Evolutionary conservation across 2,329 filamentous ascomycete species (phyloP).

Genomic region (Arthrobotrys iridis): DNA sequence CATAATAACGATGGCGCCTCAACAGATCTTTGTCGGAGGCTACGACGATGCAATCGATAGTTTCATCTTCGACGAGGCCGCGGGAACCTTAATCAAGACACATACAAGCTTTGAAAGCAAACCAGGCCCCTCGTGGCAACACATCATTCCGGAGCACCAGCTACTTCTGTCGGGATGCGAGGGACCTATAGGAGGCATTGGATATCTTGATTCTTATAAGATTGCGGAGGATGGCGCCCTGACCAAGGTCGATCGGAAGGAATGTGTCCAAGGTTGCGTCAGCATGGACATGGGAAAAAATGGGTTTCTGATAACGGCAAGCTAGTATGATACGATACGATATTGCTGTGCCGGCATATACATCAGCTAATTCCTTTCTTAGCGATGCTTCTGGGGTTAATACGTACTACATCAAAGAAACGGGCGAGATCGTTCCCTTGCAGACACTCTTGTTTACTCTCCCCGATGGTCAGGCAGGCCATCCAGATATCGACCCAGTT

Average conservation of each 20-base stretch:
- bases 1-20: conserved; percentile 39
- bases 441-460: conserved; percentile 38
- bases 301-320: conserved; percentile 47
- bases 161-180: conserved; percentile 48
- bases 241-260: conserved; percentile 43
- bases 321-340: conserved; percentile 31
- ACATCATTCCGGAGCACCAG: conserved; percentile 43
- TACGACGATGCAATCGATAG: conserved; percentile 53
- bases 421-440: conserved; percentile 45
- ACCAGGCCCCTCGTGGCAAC: conserved; percentile 50
- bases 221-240: conserved; percentile 49
- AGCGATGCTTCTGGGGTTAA: conserved; percentile 52
- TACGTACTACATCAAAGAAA: conserved; percentile 50
- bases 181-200: conserved; percentile 44
- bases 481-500: conserved; percentile 55
- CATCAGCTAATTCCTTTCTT: background rate
- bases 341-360: background rate
- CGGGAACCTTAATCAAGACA: conserved; percentile 42
- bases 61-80: conserved; percentile 49
- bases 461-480: conserved; percentile 44
- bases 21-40: conserved; percentile 49
- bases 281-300: conserved; percentile 54
- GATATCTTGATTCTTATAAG: conserved; percentile 50
- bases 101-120: conserved; percentile 40
- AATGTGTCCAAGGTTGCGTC: conserved; percentile 51